Percentiles rank a stretch among this genome's conserved stretches.
Conservation (phyloP, 2,329 filamentous ascomycete species). For the Aureobasidium sp. region DNA sequence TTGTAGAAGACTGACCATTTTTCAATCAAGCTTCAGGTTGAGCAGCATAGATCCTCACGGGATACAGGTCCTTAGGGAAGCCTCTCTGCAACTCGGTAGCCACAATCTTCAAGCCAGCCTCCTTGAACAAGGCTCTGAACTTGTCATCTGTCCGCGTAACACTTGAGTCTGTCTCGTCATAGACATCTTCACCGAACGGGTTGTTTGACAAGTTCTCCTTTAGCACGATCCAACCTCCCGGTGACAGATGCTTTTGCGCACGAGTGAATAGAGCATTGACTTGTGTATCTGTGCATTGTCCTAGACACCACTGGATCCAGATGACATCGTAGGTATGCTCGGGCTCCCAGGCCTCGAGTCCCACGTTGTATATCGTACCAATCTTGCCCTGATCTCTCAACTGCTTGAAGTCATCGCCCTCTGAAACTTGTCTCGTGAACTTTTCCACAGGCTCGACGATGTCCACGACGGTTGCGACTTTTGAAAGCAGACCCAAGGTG, state of each 20-base stretch:
- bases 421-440: slow-evolving; percentile 58
- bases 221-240: slow-evolving; percentile 55
- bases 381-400: slow-evolving; percentile 39
- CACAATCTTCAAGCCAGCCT: slow-evolving; percentile 61
- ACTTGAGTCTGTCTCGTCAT: slow-evolving; percentile 66
- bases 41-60: slow-evolving; percentile 72
- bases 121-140: slow-evolving; percentile 59
- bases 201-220: slow-evolving; percentile 70
- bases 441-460: slow-evolving; percentile 77
- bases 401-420: slow-evolving; percentile 25
- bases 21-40: slow-evolving; percentile 36
- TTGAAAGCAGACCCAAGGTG: slow-evolving; percentile 66
- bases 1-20: background rate
- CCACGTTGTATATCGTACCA: slow-evolving; percentile 61
- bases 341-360: slow-evolving; percentile 63
- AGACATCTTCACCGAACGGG: slow-evolving; percentile 53
- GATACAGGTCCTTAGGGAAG: slow-evolving; percentile 60
- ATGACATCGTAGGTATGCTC: slow-evolving; percentile 63
- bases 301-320: slow-evolving; percentile 87
- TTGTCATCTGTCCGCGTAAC: slow-evolving; percentile 70
- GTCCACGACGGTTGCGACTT: slow-evolving; percentile 64
- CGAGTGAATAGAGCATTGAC: slow-evolving; percentile 58
- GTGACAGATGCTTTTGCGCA: slow-evolving; percentile 34
- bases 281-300: slow-evolving; percentile 69
- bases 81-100: slow-evolving; percentile 65